Base-by-base conservation (phyloP, 805 yeast genomes). In the Wickerhamomyces sydowiorum region DNA sequence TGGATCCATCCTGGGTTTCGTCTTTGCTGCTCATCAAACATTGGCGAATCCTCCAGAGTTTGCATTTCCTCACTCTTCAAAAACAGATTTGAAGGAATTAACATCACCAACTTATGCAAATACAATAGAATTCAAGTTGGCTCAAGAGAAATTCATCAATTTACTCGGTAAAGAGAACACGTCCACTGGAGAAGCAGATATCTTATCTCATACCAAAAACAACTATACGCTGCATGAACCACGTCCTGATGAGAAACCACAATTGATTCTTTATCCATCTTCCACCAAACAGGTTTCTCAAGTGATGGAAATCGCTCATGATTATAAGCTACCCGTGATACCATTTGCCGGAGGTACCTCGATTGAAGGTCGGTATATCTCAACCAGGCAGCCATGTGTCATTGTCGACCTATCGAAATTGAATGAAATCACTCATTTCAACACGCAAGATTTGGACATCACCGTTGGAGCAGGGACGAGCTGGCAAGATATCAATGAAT, bases 381-480 rank as follows among this genome's bases (percentile, higher is more conserved):
- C 82, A 15, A 76, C 84, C 0, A 66, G 84, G 47, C 66, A 70
- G 7, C 84, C 85, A 2, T 72, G 82, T 8, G 72, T 82, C 1
- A 66, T 84, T 41, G 65, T 84, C 48, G 89, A 83, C 53, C 58
- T 82, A 30, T 63, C 78, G 8, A 61, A 67, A 38, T 80, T 85
- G 90, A 70, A 79, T 61, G 59, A 71, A 36, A 70, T 85, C 6
- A 20, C 83, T 4, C 64, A 64, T 20, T 64, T 86, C 34, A 77
- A 83, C 55, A 69, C 72, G 39, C 70, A 73, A 9, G 95, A 85
- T 59, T 61, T 85, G 50, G 93, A 85, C 56, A 73, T 82, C 19
- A 75, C 73, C 5, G 86, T 85, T 1, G 84, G 84, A 52, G 85
- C 89, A 1, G 90, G 90, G 22, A 79, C 86, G 9, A 84, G 84